Conservation (phyloP, 2,329 filamentous ascomycete genomes). For the Colletotrichum gigasporum region DNA sequence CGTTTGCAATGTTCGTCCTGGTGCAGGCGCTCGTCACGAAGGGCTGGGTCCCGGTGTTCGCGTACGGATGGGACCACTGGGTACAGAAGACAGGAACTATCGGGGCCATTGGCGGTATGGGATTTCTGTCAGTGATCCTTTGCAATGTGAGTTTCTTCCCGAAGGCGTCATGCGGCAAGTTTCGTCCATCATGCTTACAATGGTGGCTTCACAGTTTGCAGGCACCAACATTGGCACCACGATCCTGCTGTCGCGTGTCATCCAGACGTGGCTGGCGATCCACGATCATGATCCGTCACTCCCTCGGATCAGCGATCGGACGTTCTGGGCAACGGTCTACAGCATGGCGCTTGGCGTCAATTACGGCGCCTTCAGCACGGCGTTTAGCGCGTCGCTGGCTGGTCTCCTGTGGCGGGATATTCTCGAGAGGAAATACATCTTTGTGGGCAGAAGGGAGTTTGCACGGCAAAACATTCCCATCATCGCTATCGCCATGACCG, state of each 20-base stretch:
- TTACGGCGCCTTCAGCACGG: constrained; percentile 77
- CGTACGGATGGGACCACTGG: constrained; percentile 79
- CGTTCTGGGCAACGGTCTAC: constrained; percentile 79
- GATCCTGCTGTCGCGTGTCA: constrained; percentile 75
- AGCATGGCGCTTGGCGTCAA: constrained; percentile 80
- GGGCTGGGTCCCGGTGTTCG: constrained; percentile 79
- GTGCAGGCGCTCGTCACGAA: constrained; percentile 78
- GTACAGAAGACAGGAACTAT: constrained; percentile 74
- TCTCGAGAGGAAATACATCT: constrained; percentile 72
- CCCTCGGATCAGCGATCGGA: constrained; percentile 70
- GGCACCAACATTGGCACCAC: constrained; percentile 82
- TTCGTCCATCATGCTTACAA: background rate
- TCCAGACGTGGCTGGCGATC: constrained; percentile 74
- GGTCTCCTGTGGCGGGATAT: constrained; percentile 80
- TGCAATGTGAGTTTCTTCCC: constrained; percentile 69
- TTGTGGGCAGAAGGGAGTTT: constrained; percentile 71
- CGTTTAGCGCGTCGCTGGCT: constrained; percentile 77
- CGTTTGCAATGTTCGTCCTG: constrained; percentile 78
- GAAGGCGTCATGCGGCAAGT: background rate
- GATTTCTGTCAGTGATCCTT: constrained; percentile 74
- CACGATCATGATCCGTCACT: constrained; percentile 53
- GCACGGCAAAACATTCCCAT: constrained; percentile 76
- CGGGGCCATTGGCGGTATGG: constrained; percentile 77
- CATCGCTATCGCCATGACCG: constrained; percentile 73
- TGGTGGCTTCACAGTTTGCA: constrained; percentile 64